Percentiles rank a stretch among this genome's conserved stretches.
phyloP scores from a whole-genome alignment of 768 basidiomycete species.

The Auricularia heimuer region DNA sequence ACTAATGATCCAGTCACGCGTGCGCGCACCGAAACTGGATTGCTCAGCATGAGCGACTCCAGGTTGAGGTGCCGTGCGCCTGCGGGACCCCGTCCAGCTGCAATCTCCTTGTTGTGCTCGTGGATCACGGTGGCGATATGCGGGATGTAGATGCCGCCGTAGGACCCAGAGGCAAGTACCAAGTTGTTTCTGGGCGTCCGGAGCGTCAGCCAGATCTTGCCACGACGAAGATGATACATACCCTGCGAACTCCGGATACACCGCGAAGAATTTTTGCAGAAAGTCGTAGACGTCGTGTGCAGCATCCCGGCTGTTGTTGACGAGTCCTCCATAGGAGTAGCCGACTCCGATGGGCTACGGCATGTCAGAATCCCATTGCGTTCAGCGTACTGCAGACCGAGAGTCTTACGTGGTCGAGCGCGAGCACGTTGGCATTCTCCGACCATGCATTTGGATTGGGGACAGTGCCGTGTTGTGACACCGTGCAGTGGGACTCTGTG shows the following conservation, averaged over 20 bases:
- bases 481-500: slow-evolving; percentile 19
- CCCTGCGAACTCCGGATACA: slow-evolving; percentile 15
- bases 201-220: no score
- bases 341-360: slow-evolving; percentile 24
- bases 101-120: slow-evolving; percentile 21
- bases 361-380: neutral
- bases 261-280: slow-evolving; percentile 24
- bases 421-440: slow-evolving; percentile 6
- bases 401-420: slow-evolving; percentile 9
- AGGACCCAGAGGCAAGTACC: slow-evolving; percentile 24
- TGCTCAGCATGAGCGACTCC: slow-evolving; percentile 25
- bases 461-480: slow-evolving; percentile 14
- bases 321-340: slow-evolving; percentile 24
- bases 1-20: neutral
- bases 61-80: slow-evolving; percentile 21
- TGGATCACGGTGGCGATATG: slow-evolving; percentile 28
- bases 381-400: neutral
- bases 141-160: slow-evolving; percentile 27
- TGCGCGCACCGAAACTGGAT: slow-evolving; percentile 14
- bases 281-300: slow-evolving; percentile 29
- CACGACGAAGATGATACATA: no score
- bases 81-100: slow-evolving; percentile 10
- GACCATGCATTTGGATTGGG: slow-evolving; percentile 18
- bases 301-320: slow-evolving; percentile 23
- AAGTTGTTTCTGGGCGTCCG: slow-evolving; percentile 10